Conservation (phyloP, 2,329 filamentous ascomycete species). For the Aureobasidium sp. region DNA sequence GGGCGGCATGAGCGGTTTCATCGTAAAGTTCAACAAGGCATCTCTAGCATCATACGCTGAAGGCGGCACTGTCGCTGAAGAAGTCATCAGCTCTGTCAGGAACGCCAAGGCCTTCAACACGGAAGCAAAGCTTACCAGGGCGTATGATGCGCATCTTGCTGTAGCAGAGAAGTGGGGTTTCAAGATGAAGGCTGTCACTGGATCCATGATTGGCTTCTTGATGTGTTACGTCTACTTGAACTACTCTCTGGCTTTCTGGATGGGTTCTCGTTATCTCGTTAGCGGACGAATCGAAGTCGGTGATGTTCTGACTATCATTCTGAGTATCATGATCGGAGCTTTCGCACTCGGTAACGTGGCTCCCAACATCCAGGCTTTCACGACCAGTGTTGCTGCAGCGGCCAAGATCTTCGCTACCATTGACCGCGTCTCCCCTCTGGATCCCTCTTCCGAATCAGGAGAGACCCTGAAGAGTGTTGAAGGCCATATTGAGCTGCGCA, state of each 20-base stretch:
- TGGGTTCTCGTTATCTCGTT: conserved; percentile 69
- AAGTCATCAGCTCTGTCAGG: conserved; percentile 87
- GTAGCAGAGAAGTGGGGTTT: conserved; percentile 70
- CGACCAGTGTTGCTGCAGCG: conserved; percentile 72
- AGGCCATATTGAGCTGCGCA: conserved; percentile 71
- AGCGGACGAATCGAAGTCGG: conserved; percentile 58
- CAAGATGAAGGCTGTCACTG: conserved; percentile 65
- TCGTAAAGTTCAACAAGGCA: conserved; percentile 73
- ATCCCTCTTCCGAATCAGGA: conserved; percentile 67
- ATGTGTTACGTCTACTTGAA: conserved; percentile 80
- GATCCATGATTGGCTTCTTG: conserved; percentile 74
- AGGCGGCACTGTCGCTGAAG: conserved; percentile 84
- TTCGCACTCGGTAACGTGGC: conserved; percentile 84
- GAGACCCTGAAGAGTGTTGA: conserved; percentile 63
- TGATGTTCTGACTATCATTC: conserved; percentile 73
- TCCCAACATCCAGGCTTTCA: conserved; percentile 81
- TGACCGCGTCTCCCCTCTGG: conserved; percentile 76
- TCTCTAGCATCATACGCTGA: conserved; percentile 73
- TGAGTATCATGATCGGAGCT: conserved; percentile 87
- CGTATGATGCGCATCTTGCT: conserved; percentile 71
- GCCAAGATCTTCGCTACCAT: conserved; percentile 93
- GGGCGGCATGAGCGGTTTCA: conserved; percentile 64
- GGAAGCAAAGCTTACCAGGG: conserved; percentile 79
- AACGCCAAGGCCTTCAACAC: conserved; percentile 91
- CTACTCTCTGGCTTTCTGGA: conserved; percentile 84